phyloP scores from a whole-genome alignment of 2,329 filamentous ascomycete species.

The Cladophialophora psammophila region DNA sequence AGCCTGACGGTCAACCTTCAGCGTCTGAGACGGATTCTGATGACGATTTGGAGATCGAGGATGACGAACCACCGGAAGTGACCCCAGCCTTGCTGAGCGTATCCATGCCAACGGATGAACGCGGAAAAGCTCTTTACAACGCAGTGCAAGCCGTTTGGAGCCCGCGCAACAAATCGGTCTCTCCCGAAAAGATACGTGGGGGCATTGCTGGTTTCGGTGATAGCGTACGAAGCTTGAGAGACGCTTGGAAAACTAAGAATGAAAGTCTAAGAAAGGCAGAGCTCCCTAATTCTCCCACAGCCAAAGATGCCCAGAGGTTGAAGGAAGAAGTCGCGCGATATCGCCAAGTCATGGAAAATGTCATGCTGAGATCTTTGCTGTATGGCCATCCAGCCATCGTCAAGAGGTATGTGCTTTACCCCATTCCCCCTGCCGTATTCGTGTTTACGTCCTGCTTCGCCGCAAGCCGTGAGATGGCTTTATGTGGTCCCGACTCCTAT shows the following conservation, averaged over 20 bases:
- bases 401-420: constrained; percentile 56
- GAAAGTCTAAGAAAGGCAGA: constrained; percentile 65
- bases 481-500: not conserved
- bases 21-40: constrained; percentile 56
- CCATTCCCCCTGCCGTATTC: constrained; percentile 16
- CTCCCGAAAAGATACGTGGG: constrained; percentile 60
- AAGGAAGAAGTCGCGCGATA: constrained; percentile 65
- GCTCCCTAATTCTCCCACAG: constrained; percentile 56
- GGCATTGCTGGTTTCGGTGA: constrained; percentile 66
- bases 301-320: constrained; percentile 58
- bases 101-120: constrained; percentile 59
- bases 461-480: not conserved
- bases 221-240: constrained; percentile 65
- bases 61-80: constrained; percentile 59
- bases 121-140: constrained; percentile 61
- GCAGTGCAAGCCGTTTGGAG: constrained; percentile 68
- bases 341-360: constrained; percentile 63
- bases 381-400: constrained; percentile 56
- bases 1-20: constrained; percentile 40
- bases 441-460: not conserved
- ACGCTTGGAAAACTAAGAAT: constrained; percentile 67
- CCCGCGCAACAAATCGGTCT: constrained; percentile 59
- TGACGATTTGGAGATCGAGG: constrained; percentile 59
- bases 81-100: constrained; percentile 63
- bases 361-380: constrained; percentile 52